Percentiles rank a stretch among this genome's conserved stretches.
Conservation (phyloP, 2,329 filamentous ascomycete species). For the Penicillium thymicola region DNA sequence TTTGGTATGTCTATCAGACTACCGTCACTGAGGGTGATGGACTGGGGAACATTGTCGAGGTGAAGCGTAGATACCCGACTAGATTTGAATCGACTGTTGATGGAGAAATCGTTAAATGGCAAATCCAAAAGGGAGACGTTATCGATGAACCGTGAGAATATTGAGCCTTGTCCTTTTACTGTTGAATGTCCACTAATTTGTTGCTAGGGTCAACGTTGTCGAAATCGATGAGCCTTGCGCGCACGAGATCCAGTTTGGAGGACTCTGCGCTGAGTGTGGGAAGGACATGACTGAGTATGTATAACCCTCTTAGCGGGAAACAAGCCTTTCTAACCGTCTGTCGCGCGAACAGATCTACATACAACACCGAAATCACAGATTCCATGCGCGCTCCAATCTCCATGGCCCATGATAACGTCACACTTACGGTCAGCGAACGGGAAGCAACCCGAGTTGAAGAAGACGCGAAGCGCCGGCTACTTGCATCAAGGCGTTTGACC, state of each 20-base stretch:
- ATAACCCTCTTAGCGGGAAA: background rate
- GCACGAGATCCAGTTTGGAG: conserved; percentile 86
- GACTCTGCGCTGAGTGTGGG: conserved; percentile 87
- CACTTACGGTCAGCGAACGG: conserved; percentile 76
- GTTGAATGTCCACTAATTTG: conserved; percentile 8
- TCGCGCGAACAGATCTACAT: conserved; percentile 55
- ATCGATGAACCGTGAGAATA: conserved; percentile 42
- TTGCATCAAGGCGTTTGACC: conserved; percentile 78
- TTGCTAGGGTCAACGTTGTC: conserved; percentile 54
- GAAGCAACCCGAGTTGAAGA: conserved; percentile 81
- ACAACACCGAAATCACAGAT: conserved; percentile 75
- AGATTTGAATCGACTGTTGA: conserved; percentile 82
- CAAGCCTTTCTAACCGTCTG: conserved; percentile 3
- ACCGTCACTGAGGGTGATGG: conserved; percentile 64
- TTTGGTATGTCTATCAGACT: conserved; percentile 84
- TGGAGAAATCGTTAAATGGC: conserved; percentile 74
- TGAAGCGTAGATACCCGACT: conserved; percentile 67
- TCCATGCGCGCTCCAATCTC: conserved; percentile 86
- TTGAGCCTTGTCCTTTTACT: background rate
- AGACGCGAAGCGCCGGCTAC: conserved; percentile 76
- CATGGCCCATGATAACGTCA: conserved; percentile 89
- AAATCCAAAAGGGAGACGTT: conserved; percentile 53
- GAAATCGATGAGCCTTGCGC: conserved; percentile 87
- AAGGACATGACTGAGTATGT: conserved; percentile 86
- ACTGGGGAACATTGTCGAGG: conserved; percentile 69